Evolutionary conservation across 1,139 yeast species (phyloP).

Genomic region (Yamadazyma aaseri): DNA sequence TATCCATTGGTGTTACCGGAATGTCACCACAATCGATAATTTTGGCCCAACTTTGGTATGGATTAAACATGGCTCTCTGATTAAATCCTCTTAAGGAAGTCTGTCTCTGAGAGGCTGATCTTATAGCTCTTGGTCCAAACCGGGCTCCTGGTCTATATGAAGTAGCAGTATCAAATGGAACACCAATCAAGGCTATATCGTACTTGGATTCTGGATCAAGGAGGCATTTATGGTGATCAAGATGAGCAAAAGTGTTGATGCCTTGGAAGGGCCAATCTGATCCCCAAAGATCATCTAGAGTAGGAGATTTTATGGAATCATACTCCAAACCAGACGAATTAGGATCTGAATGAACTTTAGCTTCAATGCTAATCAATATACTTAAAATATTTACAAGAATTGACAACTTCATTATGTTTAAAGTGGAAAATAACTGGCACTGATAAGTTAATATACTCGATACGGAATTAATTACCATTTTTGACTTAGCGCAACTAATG

Average conservation of each 20-base stretch:
- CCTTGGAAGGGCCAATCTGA: conserved; percentile 70
- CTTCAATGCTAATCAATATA: conserved; percentile 1
- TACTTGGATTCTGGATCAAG: conserved; percentile 43
- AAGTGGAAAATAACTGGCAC: too few species aligned
- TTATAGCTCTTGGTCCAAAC: conserved; percentile 75
- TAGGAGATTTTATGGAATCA: conserved; percentile 20
- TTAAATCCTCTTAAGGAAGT: conserved; percentile 65
- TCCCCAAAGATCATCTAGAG: conserved; percentile 58
- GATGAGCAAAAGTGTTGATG: conserved; percentile 71
- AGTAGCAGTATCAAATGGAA: conserved; percentile 76
- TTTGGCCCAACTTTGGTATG: conserved; percentile 66
- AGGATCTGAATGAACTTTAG: conserved; percentile 12
- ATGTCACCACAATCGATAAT: conserved; percentile 80
- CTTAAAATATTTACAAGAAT: conserved; percentile 1
- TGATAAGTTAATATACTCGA: too few species aligned
- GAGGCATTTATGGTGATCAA: conserved; percentile 58
- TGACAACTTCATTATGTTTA: conserved; percentile 3
- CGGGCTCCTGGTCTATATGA: conserved; percentile 77
- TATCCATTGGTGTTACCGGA: conserved; percentile 78
- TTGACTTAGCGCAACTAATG: too few species aligned
- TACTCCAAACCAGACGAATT: conserved; percentile 10
- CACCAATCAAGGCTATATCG: conserved; percentile 71
- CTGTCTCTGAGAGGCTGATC: conserved; percentile 75
- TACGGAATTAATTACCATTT: too few species aligned
- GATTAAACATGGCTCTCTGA: conserved; percentile 62